Conservation (phyloP, 768 basidiomycete species). For the Cystobasidium tubakii region DNA sequence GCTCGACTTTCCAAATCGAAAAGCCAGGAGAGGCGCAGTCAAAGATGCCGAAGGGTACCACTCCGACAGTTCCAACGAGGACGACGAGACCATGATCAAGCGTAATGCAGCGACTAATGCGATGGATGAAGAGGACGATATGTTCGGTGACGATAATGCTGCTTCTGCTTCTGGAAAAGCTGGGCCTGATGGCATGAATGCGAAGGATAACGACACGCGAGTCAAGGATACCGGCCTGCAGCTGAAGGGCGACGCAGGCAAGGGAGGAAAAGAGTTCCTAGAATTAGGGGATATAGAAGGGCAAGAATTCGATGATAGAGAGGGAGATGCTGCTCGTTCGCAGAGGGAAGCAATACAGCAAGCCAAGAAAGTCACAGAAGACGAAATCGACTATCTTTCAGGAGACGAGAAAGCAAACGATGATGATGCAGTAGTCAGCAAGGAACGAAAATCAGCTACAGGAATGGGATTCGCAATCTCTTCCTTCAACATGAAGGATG, state of each 20-base stretch:
- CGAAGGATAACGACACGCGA: constrained; percentile 46
- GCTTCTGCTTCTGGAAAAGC: constrained; percentile 74
- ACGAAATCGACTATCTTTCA: constrained; percentile 53
- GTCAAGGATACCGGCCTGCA: constrained; percentile 44
- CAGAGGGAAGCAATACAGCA: constrained; percentile 44
- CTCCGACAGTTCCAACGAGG: constrained; percentile 88
- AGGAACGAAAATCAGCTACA: constrained; percentile 64
- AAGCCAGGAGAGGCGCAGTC: constrained; percentile 63
- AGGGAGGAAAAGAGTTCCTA: constrained; percentile 59
- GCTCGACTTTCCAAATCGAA: constrained; percentile 53
- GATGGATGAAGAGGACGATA: constrained; percentile 50
- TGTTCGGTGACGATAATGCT: constrained; percentile 55
- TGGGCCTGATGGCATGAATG: constrained; percentile 59
- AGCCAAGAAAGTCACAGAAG: constrained; percentile 49
- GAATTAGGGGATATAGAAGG: constrained; percentile 93
- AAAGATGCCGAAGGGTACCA: constrained; percentile 77
- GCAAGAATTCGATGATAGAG: constrained; percentile 65
- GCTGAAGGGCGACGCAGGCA: constrained; percentile 49
- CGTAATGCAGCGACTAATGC: neutral
- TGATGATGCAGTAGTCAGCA: constrained; percentile 66
- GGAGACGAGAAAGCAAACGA: constrained; percentile 47
- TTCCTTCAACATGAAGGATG: constrained; percentile 92
- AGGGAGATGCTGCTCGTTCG: constrained; percentile 48
- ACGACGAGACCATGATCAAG: constrained; percentile 58
- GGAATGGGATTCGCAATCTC: constrained; percentile 92